Percentiles rank a stretch among this genome's conserved stretches.
Evolutionary conservation across 441 rosid species (phyloP).

Genomic region (Erodium texanum): DNA sequence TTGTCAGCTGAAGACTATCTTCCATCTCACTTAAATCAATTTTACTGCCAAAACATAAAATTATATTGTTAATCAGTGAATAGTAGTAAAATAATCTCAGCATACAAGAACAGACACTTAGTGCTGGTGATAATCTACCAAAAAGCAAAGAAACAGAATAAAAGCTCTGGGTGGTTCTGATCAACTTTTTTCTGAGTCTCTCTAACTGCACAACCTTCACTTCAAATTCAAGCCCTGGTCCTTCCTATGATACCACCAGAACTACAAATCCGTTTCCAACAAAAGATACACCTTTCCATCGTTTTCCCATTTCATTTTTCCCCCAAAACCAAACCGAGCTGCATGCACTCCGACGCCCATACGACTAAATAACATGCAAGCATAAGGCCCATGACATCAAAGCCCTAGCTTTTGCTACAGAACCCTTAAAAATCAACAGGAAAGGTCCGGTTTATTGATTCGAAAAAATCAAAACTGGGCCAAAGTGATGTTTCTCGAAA

Average conservation of each 20-base stretch:
- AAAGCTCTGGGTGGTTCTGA: not conserved
- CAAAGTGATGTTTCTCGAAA: not conserved
- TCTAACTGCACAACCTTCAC: not conserved
- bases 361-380: not conserved
- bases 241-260: not conserved
- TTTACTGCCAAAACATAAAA: not conserved
- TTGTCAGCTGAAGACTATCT: not conserved
- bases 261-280: not conserved
- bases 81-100: not conserved
- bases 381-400: not conserved
- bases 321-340: not conserved
- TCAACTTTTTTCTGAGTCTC: too few relatives aligned
- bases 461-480: not conserved
- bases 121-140: not conserved
- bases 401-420: not conserved
- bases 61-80: not conserved
- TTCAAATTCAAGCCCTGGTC: not conserved
- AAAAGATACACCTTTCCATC: not conserved
- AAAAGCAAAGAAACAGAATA: not conserved
- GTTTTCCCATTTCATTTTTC: not conserved
- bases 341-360: not conserved
- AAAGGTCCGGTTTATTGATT: not conserved
- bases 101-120: not conserved
- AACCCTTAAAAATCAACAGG: not conserved
- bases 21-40: not conserved